Conservation (phyloP, 2,329 filamentous ascomycete genomes). For the Dactylellina sp. region DNA sequence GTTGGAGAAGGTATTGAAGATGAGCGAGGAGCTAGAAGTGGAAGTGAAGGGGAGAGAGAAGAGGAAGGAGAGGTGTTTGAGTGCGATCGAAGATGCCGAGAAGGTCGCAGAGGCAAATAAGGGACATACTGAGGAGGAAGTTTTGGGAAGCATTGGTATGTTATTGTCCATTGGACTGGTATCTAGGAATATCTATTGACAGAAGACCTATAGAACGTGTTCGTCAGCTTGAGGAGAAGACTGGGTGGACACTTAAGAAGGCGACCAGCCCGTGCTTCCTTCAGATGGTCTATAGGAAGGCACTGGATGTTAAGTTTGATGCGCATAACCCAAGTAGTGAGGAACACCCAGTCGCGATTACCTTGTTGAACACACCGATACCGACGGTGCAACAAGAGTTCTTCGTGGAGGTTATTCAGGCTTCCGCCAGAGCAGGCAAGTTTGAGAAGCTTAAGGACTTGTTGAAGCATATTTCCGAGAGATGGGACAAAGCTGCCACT, state of each 20-base stretch:
- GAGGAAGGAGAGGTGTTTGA: conserved; percentile 76
- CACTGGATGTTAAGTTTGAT: conserved; percentile 30
- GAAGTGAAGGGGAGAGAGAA: conserved; percentile 73
- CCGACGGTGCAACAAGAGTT: conserved; percentile 39
- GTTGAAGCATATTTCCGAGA: conserved; percentile 72
- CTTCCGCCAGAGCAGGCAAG: conserved; percentile 73
- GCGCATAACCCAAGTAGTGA: conserved; percentile 29
- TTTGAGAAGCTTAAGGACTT: conserved; percentile 69
- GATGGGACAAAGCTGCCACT: conserved; percentile 74
- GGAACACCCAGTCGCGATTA: conserved; percentile 24
- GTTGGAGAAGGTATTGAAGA: conserved; percentile 74
- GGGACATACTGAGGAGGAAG: conserved; percentile 87
- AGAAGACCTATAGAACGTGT: conserved; percentile 63
- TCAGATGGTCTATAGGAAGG: conserved; percentile 73
- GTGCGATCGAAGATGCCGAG: conserved; percentile 85
- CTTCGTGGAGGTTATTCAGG: conserved; percentile 62
- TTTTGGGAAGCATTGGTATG: conserved; percentile 72
- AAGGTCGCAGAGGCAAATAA: conserved; percentile 86
- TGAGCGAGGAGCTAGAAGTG: conserved; percentile 76
- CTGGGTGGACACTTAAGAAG: conserved; percentile 54
- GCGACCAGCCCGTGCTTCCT: conserved; percentile 71
- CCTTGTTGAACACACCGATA: conserved; percentile 20
- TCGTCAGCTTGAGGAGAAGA: conserved; percentile 41
- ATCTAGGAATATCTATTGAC: conserved; percentile 8
- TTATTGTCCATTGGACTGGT: conserved; percentile 63